A percentile compares a stretch with the other conserved stretches of the same genome.
Conservation (phyloP, 2,329 filamentous ascomycete species). For the Cytospora piceae region DNA sequence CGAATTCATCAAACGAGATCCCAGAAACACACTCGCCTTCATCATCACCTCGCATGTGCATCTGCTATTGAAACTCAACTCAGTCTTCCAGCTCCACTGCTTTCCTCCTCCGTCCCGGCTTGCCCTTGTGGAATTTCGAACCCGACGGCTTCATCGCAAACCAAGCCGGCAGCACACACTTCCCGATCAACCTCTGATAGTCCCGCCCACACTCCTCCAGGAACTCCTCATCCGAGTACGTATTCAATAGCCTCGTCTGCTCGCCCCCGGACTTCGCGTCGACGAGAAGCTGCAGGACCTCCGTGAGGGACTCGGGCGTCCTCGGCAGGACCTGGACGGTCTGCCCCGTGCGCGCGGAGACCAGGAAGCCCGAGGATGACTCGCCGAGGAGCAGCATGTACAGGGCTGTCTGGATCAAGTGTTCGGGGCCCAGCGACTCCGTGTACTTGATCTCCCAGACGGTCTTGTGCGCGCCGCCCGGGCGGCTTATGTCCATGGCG, state of each 20-base stretch:
- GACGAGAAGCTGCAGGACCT: constrained; percentile 25
- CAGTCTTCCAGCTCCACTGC: neutral
- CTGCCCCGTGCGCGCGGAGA: constrained; percentile 25
- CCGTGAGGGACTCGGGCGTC: constrained; percentile 10
- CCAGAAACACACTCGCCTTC: neutral
- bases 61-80: neutral
- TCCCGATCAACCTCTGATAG: constrained; percentile 13
- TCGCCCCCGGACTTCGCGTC: constrained; percentile 27
- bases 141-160: constrained; percentile 25
- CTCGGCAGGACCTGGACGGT: constrained; percentile 24
- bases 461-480: constrained; percentile 12
- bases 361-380: constrained; percentile 17
- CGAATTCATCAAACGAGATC: neutral
- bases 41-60: too few species aligned
- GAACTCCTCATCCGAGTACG: constrained; percentile 27
- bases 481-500: constrained; percentile 25
- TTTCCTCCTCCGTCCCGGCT: neutral
- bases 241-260: constrained; percentile 27
- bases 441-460: constrained; percentile 28
- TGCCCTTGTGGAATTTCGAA: constrained; percentile 9
- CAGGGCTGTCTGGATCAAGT: constrained; percentile 23
- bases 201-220: constrained; percentile 19
- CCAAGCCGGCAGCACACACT: constrained; percentile 23
- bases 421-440: constrained; percentile 23
- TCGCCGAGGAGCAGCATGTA: constrained; percentile 25